Conservation (phyloP, 805 yeast species). For the Metschnikowia chrysomelidarum region DNA sequence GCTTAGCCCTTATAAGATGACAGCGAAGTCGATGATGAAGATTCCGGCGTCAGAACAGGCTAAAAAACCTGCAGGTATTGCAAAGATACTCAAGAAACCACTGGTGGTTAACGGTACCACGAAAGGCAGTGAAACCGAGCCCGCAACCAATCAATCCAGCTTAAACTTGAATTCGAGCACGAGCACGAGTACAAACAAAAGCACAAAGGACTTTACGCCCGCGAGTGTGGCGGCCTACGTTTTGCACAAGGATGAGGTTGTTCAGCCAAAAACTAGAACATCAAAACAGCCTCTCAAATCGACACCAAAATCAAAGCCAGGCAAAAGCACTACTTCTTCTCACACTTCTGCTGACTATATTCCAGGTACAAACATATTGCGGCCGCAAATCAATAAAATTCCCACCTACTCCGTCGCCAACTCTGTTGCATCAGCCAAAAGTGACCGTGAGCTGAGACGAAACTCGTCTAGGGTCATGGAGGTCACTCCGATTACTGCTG, state of each 20-base stretch:
- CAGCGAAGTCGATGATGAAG: conserved; percentile 77
- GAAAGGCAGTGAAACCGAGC: neutral
- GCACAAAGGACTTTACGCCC: conserved; percentile 27
- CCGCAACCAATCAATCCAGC: conserved; percentile 4
- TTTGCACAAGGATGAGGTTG: conserved; percentile 24
- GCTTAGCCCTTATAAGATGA: conserved; percentile 67
- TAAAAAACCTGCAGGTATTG: conserved; percentile 3
- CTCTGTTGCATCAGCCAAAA: conserved; percentile 15
- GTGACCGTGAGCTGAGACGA: conserved; percentile 15
- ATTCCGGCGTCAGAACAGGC: conserved; percentile 43
- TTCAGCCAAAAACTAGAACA: conserved; percentile 9
- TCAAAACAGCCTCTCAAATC: conserved; percentile 5
- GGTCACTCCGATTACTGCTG: conserved; percentile 46
- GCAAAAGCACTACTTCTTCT: conserved; percentile 15
- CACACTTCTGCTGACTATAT: conserved; percentile 47
- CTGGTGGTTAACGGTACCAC: conserved; percentile 5
- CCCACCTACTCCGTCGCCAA: conserved; percentile 20
- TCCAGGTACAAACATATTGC: conserved; percentile 58
- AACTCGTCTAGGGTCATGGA: conserved; percentile 32
- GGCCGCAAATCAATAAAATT: conserved; percentile 48
- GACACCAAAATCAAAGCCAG: no score
- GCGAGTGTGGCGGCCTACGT: conserved; percentile 44
- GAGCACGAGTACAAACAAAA: no score
- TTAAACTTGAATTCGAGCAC: no score
- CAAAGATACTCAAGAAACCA: conserved; percentile 5